Percentiles rank a stretch among this genome's conserved stretches.
These are phyloP conservation scores for Pythium rishiriense DNA, from an alignment of 352 stramenopile species.

Conservation along the genomic window DNA sequence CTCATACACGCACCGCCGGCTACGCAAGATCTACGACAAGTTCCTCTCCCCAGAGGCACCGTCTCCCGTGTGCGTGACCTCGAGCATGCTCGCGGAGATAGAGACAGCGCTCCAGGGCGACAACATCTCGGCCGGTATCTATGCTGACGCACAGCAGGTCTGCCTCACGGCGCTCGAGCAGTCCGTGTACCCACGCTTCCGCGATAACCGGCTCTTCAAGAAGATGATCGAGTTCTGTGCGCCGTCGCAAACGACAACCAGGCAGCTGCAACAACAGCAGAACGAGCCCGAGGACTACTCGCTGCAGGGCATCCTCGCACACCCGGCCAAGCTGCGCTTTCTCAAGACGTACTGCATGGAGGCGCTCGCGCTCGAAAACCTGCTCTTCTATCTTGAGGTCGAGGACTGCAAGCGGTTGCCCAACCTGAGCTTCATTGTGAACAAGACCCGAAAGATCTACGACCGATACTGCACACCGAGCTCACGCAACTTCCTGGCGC, in stretches of 20 bases:
- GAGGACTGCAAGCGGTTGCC: constrained; percentile 84
- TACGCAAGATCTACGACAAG: constrained; percentile 88
- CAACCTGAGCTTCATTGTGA: constrained; percentile 80
- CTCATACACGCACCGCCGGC: constrained; percentile 75
- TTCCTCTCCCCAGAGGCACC: constrained; percentile 71
- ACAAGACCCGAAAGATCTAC: constrained; percentile 77
- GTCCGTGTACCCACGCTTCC: constrained; percentile 76
- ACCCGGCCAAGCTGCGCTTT: constrained; percentile 78
- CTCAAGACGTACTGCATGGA: constrained; percentile 89
- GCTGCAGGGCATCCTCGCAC: constrained; percentile 55
- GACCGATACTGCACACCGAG: constrained; percentile 64
- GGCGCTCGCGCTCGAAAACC: constrained; percentile 73
- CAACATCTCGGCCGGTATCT: constrained; percentile 74
- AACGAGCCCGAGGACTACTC: constrained; percentile 54
- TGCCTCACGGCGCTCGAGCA: constrained; percentile 69
- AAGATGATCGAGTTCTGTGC: constrained; percentile 81
- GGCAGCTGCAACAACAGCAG: constrained; percentile 21
- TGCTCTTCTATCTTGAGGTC: constrained; percentile 85
- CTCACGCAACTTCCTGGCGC: constrained; percentile 50
- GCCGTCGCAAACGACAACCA: constrained; percentile 18
- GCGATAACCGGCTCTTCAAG: constrained; percentile 69
- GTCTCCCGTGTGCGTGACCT: constrained; percentile 75
- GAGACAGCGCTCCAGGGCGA: constrained; percentile 56
- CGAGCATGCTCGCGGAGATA: constrained; percentile 69
- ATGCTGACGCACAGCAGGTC: constrained; percentile 60